Evolutionary conservation across 75 land plant genomes (phyloP), one percentile per base, ranked within the genome.

Genomic region (Pinus taeda): DNA sequence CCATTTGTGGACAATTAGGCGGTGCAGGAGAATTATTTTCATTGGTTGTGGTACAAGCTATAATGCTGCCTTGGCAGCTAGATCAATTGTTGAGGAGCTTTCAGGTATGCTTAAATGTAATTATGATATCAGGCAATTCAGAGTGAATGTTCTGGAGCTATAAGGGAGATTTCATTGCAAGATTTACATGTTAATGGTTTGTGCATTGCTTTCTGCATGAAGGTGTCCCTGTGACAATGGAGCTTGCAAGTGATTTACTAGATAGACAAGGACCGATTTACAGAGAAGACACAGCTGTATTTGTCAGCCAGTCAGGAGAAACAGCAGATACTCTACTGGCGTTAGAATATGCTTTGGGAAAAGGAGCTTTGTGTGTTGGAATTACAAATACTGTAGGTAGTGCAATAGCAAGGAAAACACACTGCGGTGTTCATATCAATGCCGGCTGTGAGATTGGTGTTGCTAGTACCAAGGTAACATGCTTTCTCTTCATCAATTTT

Each of bases 21-120:
- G 91, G 15, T 94, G 99, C 82, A 82, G 99, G 75, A 81, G 99
- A n/a, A 92, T 96, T 81, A 85, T 93, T 76, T 96, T 93, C 59
- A 88, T 96, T 85, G 99, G 99, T 74, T 96, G 99, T 86, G 99
- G 99, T 20, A 96, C 99, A 26, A 96, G 99, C 82, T 96, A 93
- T 75, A 90, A 96, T 88, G 99, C 99, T 45, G 99, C 97, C 79
- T 78, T 93, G 77, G 99, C 97, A 77, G 81, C 97, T 53, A 92
- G 96, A 75, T 89, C 99, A 3, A 87, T 96, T 81, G 37, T 96
- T 22, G 99, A 96, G 82, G 99, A 96, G 88, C 90, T 96, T 65
- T 90, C 97, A 70, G 97, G 99, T 94, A 61, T 76, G 62, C 55
- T 42, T 59, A 22, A 1, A 30, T 62, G 15, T 24, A 30, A 30